These are phyloP conservation scores for Nicotiana tomentosiformis DNA, from an alignment of 257 asterid genomes.

Conservation along the genomic window DNA sequence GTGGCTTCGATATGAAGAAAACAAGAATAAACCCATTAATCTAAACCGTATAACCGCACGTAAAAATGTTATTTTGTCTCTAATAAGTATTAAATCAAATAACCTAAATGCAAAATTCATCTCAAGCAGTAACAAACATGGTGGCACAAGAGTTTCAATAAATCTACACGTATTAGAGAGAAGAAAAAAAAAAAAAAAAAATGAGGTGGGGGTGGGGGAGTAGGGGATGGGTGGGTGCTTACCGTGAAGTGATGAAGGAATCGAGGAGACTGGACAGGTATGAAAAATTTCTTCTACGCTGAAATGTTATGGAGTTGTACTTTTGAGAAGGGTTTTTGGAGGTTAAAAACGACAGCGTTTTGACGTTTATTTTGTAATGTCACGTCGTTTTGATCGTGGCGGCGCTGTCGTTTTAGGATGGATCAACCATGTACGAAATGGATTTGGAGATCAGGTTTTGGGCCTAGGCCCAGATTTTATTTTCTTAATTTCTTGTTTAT, in stretches of 20 bases:
- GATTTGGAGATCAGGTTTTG: not conserved
- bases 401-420: not conserved
- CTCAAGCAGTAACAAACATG: not conserved
- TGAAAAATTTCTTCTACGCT: not conserved
- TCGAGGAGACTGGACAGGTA: not conserved
- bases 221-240: not conserved
- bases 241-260: conserved; percentile 2
- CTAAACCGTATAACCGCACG: not conserved
- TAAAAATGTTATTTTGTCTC: not conserved
- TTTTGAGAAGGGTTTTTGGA: not conserved
- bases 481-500: too few species aligned
- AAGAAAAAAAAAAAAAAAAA: not conserved
- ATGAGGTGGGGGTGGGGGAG: not conserved
- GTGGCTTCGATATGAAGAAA: not conserved
- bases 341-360: not conserved
- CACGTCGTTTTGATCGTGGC: not conserved
- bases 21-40: not conserved
- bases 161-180: not conserved
- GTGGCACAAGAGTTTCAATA: not conserved
- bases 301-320: not conserved
- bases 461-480: not conserved
- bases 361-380: not conserved
- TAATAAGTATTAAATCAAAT: not conserved
- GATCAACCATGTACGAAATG: not conserved
- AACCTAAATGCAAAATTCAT: not conserved